These are phyloP conservation scores for Hemileccinum rubropunctum DNA, from an alignment of 768 basidiomycete species.

Conservation along the genomic window DNA sequence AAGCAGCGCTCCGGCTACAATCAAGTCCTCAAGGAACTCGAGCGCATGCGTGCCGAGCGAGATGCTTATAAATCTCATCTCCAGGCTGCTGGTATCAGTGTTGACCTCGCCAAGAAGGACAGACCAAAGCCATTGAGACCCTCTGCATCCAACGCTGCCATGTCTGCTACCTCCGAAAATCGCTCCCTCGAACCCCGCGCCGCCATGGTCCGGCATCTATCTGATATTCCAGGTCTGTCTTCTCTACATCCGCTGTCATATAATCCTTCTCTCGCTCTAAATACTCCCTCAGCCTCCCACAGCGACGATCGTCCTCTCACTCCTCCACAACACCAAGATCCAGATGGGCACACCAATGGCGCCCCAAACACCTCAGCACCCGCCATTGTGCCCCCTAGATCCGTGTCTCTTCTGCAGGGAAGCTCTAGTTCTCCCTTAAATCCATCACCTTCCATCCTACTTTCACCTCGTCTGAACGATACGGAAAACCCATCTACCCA, in stretches of 20 bases:
- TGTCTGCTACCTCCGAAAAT: conserved; percentile 17
- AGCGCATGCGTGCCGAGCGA: conserved; percentile 78
- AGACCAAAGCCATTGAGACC: conserved; percentile 17
- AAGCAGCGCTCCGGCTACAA: conserved; percentile 83
- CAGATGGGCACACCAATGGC: not conserved
- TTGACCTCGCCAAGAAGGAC: conserved; percentile 40
- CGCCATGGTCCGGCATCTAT: conserved; percentile 22
- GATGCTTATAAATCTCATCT: conserved; percentile 52
- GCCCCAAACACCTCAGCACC: conserved; percentile 7
- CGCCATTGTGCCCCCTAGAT: conserved; percentile 20
- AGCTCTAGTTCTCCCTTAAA: conserved; percentile 8
- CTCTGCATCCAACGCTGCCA: conserved; percentile 23
- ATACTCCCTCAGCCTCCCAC: conserved; percentile 6
- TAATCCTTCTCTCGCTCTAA: not conserved
- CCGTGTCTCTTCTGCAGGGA: conserved; percentile 17
- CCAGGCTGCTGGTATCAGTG: conserved; percentile 28
- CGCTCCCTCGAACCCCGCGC: conserved; percentile 25
- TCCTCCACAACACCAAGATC: conserved; percentile 17
- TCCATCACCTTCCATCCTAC: not conserved
- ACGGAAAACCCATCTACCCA: conserved; percentile 7
- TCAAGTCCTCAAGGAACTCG: conserved; percentile 79
- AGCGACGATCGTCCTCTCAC: conserved; percentile 22
- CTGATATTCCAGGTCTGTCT: conserved; percentile 36
- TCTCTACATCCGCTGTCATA: not conserved
- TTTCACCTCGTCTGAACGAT: conserved; percentile 23